A percentile compares a stretch with the other conserved stretches of the same genome.
Evolutionary conservation across 139 green algal genomes (phyloP).

Genomic region (Coccomyxa sp.): DNA sequence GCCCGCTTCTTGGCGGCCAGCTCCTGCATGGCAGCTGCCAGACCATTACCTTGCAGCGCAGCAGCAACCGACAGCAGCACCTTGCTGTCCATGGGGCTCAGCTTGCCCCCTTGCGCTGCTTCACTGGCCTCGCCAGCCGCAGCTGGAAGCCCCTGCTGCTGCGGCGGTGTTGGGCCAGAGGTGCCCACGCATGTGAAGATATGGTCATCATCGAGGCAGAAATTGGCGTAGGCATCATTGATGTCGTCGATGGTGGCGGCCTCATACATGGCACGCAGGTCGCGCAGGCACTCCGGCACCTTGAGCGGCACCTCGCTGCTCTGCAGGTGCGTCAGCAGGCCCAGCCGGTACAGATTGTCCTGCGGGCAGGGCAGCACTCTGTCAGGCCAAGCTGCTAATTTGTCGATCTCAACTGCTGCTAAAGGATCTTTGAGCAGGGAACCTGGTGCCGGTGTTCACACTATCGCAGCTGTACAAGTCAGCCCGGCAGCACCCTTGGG

Average conservation of each 20-base stretch:
- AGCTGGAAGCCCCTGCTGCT: background rate
- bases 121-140: background rate
- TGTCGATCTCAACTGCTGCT: background rate
- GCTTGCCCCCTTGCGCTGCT: background rate
- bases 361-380: conserved; percentile 15
- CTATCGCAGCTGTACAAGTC: background rate
- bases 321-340: conserved; percentile 93
- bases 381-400: background rate
- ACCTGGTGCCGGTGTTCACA: background rate
- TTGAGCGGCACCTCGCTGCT: conserved; percentile 73
- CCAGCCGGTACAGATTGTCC: conserved; percentile 90
- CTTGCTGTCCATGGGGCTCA: background rate
- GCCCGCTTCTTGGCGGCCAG: background rate
- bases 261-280: conserved; percentile 86
- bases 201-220: conserved; percentile 70
- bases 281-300: conserved; percentile 76
- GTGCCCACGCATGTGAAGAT: conserved; percentile 74
- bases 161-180: conserved; percentile 35
- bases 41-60: background rate
- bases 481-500: too few relatives aligned
- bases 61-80: background rate
- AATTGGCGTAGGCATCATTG: conserved; percentile 73
- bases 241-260: conserved; percentile 81
- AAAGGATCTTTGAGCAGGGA: background rate
- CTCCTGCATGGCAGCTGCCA: background rate